phyloP scores from a whole-genome alignment of 441 rosid genomes.

The Melastoma candidum region DNA sequence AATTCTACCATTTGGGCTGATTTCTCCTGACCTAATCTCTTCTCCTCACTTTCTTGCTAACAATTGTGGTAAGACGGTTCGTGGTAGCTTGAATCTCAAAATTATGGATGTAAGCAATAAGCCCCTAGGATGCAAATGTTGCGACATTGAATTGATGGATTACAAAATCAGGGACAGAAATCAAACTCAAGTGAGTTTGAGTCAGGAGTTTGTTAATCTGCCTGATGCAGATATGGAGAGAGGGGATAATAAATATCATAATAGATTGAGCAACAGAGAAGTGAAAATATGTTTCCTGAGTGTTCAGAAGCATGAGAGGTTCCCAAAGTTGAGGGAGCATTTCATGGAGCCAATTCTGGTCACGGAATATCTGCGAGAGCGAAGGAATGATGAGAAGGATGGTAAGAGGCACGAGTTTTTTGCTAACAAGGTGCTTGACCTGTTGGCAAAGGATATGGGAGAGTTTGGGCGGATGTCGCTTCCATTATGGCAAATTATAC shows the following conservation, averaged over 20 bases:
- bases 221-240: constrained; percentile 13
- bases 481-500: constrained; percentile 66
- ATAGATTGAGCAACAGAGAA: constrained; percentile 26
- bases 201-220: constrained; percentile 17
- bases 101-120: constrained; percentile 56
- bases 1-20: constrained; percentile 65
- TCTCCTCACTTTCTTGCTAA: constrained; percentile 16
- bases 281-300: constrained; percentile 40
- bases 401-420: constrained; percentile 35
- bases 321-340: constrained; percentile 24
- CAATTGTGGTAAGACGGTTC: constrained; percentile 13
- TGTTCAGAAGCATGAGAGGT: constrained; percentile 32
- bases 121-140: constrained; percentile 70
- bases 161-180: constrained; percentile 14
- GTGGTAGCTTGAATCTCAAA: constrained; percentile 48
- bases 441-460: constrained; percentile 42
- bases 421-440: constrained; percentile 47
- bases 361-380: constrained; percentile 23
- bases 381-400: constrained; percentile 19
- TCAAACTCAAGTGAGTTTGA: constrained; percentile 9
- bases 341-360: constrained; percentile 39
- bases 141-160: constrained; percentile 48
- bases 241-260: constrained; percentile 19
- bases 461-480: constrained; percentile 29
- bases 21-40: constrained; percentile 56